phyloP scores from a whole-genome alignment of 2,329 filamentous ascomycete species.

The Xylaria sp. region DNA sequence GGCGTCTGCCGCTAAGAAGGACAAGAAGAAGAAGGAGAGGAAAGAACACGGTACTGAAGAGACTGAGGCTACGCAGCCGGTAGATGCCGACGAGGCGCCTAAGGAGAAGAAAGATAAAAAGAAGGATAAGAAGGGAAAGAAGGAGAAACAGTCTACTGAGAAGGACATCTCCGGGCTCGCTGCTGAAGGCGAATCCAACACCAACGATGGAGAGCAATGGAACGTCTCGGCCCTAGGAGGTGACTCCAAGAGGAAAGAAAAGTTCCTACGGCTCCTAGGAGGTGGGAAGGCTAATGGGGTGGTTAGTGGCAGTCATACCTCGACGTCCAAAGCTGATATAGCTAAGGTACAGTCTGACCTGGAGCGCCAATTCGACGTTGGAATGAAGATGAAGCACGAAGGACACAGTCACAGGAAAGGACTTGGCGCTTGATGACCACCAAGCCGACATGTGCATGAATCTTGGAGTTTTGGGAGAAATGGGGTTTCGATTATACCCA shows the following conservation, averaged over 20 bases:
- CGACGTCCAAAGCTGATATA: slow-evolving; percentile 36
- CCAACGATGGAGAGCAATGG: slow-evolving; percentile 52
- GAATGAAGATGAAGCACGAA: slow-evolving; percentile 62
- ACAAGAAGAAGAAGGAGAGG: slow-evolving; percentile 26
- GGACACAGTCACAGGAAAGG: slow-evolving; percentile 55
- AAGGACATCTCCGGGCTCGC: slow-evolving; percentile 33
- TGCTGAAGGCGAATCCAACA: slow-evolving; percentile 28
- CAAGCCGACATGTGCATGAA: background rate
- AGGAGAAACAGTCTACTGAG: slow-evolving; percentile 35
- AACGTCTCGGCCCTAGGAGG: slow-evolving; percentile 59
- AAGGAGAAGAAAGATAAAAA: slow-evolving; percentile 19
- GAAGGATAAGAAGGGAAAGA: slow-evolving; percentile 37
- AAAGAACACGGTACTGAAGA: slow-evolving; percentile 3
- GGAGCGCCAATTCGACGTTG: slow-evolving; percentile 61
- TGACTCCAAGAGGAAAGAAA: slow-evolving; percentile 56
- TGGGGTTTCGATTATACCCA: slow-evolving; percentile 30
- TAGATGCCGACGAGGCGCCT: background rate
- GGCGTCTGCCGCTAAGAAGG: slow-evolving; percentile 22
- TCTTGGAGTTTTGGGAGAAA: slow-evolving; percentile 30
- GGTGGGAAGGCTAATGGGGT: slow-evolving; percentile 50
- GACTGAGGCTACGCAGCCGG: slow-evolving; percentile 1
- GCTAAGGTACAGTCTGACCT: slow-evolving; percentile 53
- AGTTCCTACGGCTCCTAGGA: slow-evolving; percentile 63
- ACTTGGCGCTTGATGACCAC: slow-evolving; percentile 52
- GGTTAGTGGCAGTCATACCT: slow-evolving; percentile 16